Conservation (phyloP, 176 grass and related monocot species). For the Carex cristatella region DNA sequence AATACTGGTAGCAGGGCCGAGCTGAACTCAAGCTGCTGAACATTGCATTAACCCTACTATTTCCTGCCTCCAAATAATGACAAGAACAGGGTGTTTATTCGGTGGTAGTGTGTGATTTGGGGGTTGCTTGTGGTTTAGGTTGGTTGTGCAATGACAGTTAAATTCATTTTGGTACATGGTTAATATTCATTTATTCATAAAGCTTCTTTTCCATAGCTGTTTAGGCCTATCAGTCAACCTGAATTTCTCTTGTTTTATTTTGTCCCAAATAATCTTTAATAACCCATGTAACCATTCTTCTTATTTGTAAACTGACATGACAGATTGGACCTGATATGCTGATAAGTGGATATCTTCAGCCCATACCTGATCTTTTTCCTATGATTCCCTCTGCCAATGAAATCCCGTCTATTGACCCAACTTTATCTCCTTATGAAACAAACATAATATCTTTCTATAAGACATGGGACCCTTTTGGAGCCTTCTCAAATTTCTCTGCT, state of each 20-base stretch:
- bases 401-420: slow-evolving; percentile 58
- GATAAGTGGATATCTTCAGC: slow-evolving; percentile 83
- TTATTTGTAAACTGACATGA: background rate
- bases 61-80: background rate
- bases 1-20: background rate
- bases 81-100: background rate
- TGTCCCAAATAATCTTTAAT: background rate
- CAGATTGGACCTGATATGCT: slow-evolving; percentile 94
- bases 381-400: slow-evolving; percentile 72
- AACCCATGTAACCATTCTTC: background rate
- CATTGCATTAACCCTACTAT: background rate
- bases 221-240: background rate
- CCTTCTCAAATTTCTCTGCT: slow-evolving; percentile 96
- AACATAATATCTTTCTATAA: slow-evolving; percentile 96
- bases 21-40: background rate
- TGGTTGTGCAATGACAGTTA: background rate
- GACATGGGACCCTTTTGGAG: slow-evolving; percentile 88
- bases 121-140: background rate
- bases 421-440: slow-evolving; percentile 79
- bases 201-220: background rate
- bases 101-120: background rate
- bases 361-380: slow-evolving; percentile 87
- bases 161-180: background rate
- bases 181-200: background rate
- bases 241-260: background rate